Evolutionary conservation across 2,329 filamentous ascomycete genomes (phyloP).

Genomic region (Diaporthe velutina): DNA sequence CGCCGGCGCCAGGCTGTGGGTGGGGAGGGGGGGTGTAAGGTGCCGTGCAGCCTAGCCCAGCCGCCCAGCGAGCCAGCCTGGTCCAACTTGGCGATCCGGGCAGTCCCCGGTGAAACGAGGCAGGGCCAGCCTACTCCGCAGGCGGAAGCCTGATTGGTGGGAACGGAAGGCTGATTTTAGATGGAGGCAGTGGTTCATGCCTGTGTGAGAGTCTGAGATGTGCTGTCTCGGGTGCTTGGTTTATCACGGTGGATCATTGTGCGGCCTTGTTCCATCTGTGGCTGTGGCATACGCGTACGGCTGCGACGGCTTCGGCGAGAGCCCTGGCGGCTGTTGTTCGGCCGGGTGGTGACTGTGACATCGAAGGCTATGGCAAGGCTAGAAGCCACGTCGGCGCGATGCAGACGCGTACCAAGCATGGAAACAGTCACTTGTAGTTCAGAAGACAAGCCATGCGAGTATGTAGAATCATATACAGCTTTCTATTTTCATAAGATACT

Average conservation of each 20-base stretch:
- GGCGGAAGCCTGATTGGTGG: not conserved
- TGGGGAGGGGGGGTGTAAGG: no score
- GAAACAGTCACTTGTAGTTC: not conserved
- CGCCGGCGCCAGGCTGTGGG: constrained; percentile 17
- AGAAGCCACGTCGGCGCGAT: not conserved
- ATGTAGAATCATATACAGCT: constrained; percentile 24
- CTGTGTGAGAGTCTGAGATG: not conserved
- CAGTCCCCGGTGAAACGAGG: constrained; percentile 20
- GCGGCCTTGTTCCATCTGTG: not conserved
- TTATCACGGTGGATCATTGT: not conserved
- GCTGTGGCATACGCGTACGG: not conserved
- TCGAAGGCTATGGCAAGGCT: not conserved
- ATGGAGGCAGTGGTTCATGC: constrained; percentile 9
- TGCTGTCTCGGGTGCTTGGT: not conserved
- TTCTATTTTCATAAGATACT: constrained; percentile 32
- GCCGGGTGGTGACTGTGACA: not conserved
- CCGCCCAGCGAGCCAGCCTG: constrained; percentile 7
- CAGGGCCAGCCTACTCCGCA: not conserved
- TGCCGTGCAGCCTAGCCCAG: not conserved
- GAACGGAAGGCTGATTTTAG: constrained; percentile 14
- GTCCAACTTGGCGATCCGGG: constrained; percentile 7
- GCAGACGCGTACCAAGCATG: not conserved
- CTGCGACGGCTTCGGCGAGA: not conserved
- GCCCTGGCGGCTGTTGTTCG: not conserved
- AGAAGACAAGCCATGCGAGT: not conserved